Evolutionary conservation across 202 grass and related monocot species (phyloP), one percentile per base, ranked within the genome.

Genomic region (Brachypodium distachyon): DNA sequence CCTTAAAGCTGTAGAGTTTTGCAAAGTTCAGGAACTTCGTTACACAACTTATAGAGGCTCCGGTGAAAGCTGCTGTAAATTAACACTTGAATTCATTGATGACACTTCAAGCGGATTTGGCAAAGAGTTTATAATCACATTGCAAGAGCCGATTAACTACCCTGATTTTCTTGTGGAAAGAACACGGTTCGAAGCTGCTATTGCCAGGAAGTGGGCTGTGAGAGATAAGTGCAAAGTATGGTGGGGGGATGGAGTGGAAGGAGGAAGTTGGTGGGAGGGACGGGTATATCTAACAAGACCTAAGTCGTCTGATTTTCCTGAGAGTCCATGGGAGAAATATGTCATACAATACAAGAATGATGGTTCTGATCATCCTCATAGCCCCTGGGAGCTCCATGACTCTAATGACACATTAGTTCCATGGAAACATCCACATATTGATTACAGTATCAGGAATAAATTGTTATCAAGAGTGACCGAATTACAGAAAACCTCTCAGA

Each of bases 81-180:
- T 98, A 76, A 85, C 48, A 49, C 72, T 98, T 22, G 54, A 84
- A 73, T 98, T 98, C 32, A 70, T 83, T 23, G 83, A 90, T 76
- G 25, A 26, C 54, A 63, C 76, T 43, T 98, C 89, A 48, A 60
- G 28, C 31, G 89, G 61, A 18, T 92, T 87, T 83, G 60, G 77
- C 18, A 83, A 55, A 84, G 56, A 48, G 21, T 94, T 98, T 78
- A 44, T 48, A 70, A 77, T 98, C 85, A 98, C 91, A 22, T 79
- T 98, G 33, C 91, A 80, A 37, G 95, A 98, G 82, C 69, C 92
- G 39, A 87, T 85, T 64, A 56, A 56, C 47, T 87, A 81, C 70
- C 95, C 95, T 9, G 95, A 98, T 79, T 98, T 94, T 85, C 84
- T 98, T 73, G 95, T 98, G 60, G 95, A 98, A 87, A 91, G 83